Evolutionary conservation across 2,329 filamentous ascomycete genomes (phyloP).

Genomic region (Ampelomyces quisqualis): DNA sequence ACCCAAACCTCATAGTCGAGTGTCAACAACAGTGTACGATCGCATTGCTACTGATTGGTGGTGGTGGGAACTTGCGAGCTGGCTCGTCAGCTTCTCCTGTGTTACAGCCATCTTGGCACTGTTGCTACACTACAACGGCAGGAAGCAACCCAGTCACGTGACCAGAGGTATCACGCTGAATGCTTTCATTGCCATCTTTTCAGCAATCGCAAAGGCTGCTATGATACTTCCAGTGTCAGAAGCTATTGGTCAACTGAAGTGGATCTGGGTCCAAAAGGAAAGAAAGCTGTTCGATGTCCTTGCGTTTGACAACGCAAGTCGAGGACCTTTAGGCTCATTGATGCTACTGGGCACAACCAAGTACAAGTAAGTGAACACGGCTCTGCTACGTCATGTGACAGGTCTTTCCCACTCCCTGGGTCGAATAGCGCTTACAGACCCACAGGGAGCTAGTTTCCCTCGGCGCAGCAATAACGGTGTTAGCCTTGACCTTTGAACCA

Average conservation of each 20-base stretch:
- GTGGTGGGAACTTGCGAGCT: conserved; percentile 23
- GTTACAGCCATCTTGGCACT: conserved; percentile 18
- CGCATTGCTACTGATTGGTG: conserved; percentile 21
- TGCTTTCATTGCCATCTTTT: conserved; percentile 18
- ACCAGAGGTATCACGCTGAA: conserved; percentile 20
- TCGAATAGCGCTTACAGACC: background rate
- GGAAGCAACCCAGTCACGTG: conserved; percentile 14
- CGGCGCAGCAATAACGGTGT: conserved; percentile 13
- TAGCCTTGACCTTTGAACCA: conserved; percentile 18
- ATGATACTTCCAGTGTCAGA: conserved; percentile 22
- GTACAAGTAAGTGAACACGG: conserved; percentile 18
- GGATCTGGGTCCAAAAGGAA: conserved; percentile 21
- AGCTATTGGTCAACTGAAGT: conserved; percentile 27
- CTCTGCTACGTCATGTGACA: background rate
- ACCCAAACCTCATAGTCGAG: conserved; percentile 7
- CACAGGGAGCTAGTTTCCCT: conserved; percentile 13
- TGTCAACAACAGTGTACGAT: conserved; percentile 16
- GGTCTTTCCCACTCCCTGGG: too few relatives aligned
- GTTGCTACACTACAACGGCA: conserved; percentile 14
- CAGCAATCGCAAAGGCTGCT: conserved; percentile 21
- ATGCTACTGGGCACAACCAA: conserved; percentile 15
- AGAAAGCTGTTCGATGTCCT: conserved; percentile 15
- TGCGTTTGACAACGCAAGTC: conserved; percentile 18
- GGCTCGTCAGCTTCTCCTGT: conserved; percentile 12
- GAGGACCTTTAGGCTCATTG: conserved; percentile 22